phyloP scores from a whole-genome alignment of 2,329 filamentous ascomycete species.

The Aspergillus brunneoviolaceus region DNA sequence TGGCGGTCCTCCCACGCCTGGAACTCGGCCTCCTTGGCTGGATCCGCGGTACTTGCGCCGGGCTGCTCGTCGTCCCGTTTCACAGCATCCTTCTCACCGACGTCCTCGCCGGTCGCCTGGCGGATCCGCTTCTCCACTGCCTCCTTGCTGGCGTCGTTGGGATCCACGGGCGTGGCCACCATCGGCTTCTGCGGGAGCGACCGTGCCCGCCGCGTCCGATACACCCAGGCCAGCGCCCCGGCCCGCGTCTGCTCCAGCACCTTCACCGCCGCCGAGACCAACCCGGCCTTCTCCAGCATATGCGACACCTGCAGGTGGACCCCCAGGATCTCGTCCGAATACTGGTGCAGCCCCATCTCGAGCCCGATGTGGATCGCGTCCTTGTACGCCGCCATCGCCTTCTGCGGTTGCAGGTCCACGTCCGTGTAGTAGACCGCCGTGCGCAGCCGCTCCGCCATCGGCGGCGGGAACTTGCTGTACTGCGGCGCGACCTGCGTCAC shows the following conservation, averaged over 20 bases:
- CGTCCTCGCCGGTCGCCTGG: too few relatives aligned
- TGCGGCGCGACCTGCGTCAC: slow-evolving; percentile 42
- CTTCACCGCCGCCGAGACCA: slow-evolving; percentile 68
- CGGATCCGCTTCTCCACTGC: too few relatives aligned
- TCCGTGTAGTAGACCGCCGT: slow-evolving; percentile 86
- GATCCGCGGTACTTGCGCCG: background rate
- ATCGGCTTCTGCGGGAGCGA: slow-evolving; percentile 23
- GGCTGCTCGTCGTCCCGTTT: background rate
- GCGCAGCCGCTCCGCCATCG: slow-evolving; percentile 63
- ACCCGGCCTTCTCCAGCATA: slow-evolving; percentile 75
- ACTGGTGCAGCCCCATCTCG: slow-evolving; percentile 77
- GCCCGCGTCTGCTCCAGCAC: slow-evolving; percentile 73
- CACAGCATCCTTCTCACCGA: too few relatives aligned
- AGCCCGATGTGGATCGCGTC: slow-evolving; percentile 72
- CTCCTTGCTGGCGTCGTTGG: too few relatives aligned
- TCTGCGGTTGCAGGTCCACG: slow-evolving; percentile 68
- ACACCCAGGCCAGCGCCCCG: slow-evolving; percentile 59
- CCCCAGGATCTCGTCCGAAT: slow-evolving; percentile 86
- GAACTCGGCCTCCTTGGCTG: background rate
- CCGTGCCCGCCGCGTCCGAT: slow-evolving; percentile 23
- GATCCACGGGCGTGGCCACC: slow-evolving; percentile 28
- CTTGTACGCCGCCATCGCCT: slow-evolving; percentile 80
- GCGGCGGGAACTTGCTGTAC: slow-evolving; percentile 45
- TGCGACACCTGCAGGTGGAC: slow-evolving; percentile 78
- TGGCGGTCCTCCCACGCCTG: slow-evolving; percentile 25